Percentiles rank a stretch among this genome's conserved stretches.
Evolutionary conservation across 179 eudicot species (phyloP).

Genomic region (Beta lomatogona): DNA sequence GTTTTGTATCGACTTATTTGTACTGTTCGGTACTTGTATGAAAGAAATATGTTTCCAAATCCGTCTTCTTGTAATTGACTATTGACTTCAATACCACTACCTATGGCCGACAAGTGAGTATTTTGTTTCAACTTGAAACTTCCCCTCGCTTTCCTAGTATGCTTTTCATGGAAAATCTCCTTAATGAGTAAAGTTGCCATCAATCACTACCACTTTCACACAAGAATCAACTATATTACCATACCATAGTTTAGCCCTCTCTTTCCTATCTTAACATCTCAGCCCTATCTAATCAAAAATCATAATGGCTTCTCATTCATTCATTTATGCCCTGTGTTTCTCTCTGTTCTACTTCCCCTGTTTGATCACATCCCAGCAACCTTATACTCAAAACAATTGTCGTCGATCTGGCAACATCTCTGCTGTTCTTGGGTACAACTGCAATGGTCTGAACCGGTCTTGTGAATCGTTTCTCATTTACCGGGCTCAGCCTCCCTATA

Average conservation of each 20-base stretch:
- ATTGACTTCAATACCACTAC: neutral
- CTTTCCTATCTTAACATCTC: neutral
- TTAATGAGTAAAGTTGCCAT: neutral
- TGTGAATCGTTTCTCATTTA: constrained; percentile 70
- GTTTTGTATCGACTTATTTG: neutral
- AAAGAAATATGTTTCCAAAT: neutral
- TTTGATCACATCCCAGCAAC: constrained; percentile 53
- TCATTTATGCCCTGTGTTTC: constrained; percentile 10
- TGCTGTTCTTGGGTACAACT: constrained; percentile 56
- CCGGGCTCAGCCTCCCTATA: constrained; percentile 52
- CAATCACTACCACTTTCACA: neutral
- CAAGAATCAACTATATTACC: neutral
- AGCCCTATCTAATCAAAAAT: neutral
- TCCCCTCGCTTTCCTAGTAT: constrained; percentile 14
- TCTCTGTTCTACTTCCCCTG: constrained; percentile 19
- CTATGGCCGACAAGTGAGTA: neutral
- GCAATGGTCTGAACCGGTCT: constrained; percentile 57
- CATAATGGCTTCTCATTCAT: constrained; percentile 31
- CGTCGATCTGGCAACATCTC: constrained; percentile 29
- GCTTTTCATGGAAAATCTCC: too few relatives aligned
- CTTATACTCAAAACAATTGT: constrained; percentile 41
- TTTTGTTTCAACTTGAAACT: constrained; percentile 2
- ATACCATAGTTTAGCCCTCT: too few relatives aligned
- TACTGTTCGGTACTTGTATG: neutral
- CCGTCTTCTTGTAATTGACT: neutral